These are phyloP conservation scores for Candida neerlandica DNA, from an alignment of 1,139 yeast species.

Conservation along the genomic window DNA sequence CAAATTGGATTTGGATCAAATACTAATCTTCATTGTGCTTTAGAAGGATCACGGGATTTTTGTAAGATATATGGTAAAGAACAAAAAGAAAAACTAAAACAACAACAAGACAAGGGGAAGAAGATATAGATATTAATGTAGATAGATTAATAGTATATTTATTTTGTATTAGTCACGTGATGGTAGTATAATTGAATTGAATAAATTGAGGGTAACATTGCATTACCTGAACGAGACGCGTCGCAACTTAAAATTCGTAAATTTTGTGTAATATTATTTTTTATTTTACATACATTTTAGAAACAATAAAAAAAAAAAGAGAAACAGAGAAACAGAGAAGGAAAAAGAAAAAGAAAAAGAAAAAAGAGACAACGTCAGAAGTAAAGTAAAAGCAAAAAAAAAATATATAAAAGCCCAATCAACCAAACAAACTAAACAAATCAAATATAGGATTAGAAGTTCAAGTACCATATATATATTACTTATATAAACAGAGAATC, in stretches of 20 bases:
- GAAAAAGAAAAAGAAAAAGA: not conserved
- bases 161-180: no score
- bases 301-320: not conserved
- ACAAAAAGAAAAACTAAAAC: not conserved
- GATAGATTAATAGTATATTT: not conserved
- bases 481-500: no score
- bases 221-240: not conserved
- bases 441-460: no score
- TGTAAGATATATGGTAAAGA: conserved; percentile 22
- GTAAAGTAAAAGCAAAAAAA: not conserved
- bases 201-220: no score
- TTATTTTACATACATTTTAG: not conserved
- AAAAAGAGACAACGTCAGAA: not conserved
- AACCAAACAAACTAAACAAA: no score
- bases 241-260: not conserved
- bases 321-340: not conserved
- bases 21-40: conserved; percentile 18
- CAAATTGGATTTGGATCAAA: conserved; percentile 1
- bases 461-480: no score
- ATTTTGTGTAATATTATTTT: not conserved
- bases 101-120: not conserved
- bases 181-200: no score
- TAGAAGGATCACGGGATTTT: conserved; percentile 20
- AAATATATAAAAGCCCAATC: not conserved
- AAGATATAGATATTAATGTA: not conserved